phyloP scores from a whole-genome alignment of 2,329 filamentous ascomycete genomes.

The Hypocreales sp. region DNA sequence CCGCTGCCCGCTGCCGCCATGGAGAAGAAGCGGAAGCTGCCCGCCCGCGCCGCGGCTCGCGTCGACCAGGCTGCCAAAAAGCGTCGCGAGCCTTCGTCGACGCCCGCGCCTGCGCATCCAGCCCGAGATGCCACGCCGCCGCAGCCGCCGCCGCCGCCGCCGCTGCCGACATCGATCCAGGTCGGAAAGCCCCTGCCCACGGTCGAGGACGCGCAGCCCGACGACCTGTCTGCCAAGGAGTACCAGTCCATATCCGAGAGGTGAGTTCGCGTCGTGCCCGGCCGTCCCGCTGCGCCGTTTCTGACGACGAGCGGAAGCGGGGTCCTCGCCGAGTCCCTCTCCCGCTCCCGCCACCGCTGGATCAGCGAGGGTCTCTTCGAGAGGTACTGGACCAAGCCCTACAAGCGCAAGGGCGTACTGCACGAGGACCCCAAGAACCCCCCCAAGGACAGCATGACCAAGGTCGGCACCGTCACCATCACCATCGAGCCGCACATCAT shows the following conservation, averaged over 20 bases:
- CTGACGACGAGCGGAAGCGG: constrained; percentile 41
- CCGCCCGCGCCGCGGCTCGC: constrained; percentile 44
- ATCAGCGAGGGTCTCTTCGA: constrained; percentile 58
- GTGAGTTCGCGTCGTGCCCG: constrained; percentile 20
- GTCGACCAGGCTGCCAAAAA: constrained; percentile 45
- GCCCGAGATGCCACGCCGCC: constrained; percentile 16
- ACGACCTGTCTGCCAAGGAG: constrained; percentile 45
- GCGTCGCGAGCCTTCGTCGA: constrained; percentile 34
- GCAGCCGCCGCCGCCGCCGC: constrained; percentile 16
- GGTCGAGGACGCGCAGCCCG: constrained; percentile 49
- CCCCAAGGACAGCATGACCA: constrained; percentile 55
- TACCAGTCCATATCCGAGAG: constrained; percentile 64
- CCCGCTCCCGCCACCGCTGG: constrained; percentile 60
- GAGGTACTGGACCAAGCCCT: constrained; percentile 62
- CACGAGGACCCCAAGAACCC: constrained; percentile 52
- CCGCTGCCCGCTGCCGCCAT: constrained; percentile 19
- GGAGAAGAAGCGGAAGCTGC: constrained; percentile 52
- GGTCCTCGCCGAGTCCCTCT: constrained; percentile 57
- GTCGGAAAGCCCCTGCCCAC: constrained; percentile 57
- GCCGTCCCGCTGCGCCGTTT: constrained; percentile 1
- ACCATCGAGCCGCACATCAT: constrained; percentile 69
- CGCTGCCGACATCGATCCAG: constrained; percentile 46
- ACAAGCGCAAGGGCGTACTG: constrained; percentile 48
- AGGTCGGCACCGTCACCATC: constrained; percentile 57
- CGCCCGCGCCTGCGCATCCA: constrained; percentile 23